Evolutionary conservation across 2,329 filamentous ascomycete genomes (phyloP).

Genomic region (Ilyonectria robusta): DNA sequence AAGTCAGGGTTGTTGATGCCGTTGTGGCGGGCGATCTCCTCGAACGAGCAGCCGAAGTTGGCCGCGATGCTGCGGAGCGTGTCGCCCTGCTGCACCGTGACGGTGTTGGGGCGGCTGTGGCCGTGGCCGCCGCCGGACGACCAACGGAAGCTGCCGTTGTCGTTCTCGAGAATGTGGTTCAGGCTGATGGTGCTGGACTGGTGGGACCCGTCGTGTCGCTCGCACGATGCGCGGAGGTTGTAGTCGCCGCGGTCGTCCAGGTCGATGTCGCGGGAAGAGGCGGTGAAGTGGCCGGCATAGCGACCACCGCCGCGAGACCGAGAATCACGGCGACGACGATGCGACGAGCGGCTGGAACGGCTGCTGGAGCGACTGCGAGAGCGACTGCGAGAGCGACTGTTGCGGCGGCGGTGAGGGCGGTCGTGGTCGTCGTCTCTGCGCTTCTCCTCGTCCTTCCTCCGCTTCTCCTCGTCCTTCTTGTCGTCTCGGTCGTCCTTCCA

Average conservation of each 20-base stretch:
- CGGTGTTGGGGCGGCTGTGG: conserved; percentile 41
- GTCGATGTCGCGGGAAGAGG: conserved; percentile 52
- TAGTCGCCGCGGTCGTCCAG: conserved; percentile 53
- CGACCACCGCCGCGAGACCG: conserved; percentile 37
- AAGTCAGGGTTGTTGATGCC: conserved; percentile 58
- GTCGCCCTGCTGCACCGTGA: conserved; percentile 59
- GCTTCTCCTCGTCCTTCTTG: conserved; percentile 43
- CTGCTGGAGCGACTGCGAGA: conserved; percentile 29
- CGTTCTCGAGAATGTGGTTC: conserved; percentile 54
- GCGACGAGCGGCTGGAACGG: conserved; percentile 22
- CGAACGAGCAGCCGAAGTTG: conserved; percentile 51
- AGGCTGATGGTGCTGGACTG: conserved; percentile 54
- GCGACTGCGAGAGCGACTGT: conserved; percentile 28
- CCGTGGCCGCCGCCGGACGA: conserved; percentile 32
- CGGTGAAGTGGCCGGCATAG: conserved; percentile 54
- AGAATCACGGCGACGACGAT: conserved; percentile 16
- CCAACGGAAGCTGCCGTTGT: conserved; percentile 56
- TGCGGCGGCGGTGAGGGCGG: conserved; percentile 27
- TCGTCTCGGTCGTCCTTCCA: conserved; percentile 58
- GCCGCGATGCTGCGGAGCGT: conserved; percentile 57
- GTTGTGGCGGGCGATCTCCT: conserved; percentile 58
- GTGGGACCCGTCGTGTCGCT: conserved; percentile 51
- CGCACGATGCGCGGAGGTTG: conserved; percentile 53
- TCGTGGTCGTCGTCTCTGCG: conserved; percentile 24
- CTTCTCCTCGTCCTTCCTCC: conserved; percentile 32